These are phyloP conservation scores for Pyrenochaeta sp. DNA, from an alignment of 2,329 filamentous ascomycete genomes.

Conservation along the genomic window DNA sequence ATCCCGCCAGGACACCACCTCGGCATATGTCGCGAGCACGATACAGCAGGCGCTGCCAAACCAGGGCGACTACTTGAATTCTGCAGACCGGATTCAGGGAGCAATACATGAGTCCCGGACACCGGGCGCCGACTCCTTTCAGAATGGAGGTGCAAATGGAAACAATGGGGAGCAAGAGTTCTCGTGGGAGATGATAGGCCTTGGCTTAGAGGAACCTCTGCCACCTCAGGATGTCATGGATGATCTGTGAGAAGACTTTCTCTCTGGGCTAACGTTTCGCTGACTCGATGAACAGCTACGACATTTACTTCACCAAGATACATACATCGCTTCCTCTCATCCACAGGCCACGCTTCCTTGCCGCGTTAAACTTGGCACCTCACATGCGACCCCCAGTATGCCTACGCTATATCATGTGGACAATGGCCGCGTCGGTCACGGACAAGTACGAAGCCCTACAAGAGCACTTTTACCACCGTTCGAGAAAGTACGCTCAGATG, in stretches of 20 bases:
- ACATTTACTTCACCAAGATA: conserved; percentile 89
- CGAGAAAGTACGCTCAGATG: conserved; percentile 87
- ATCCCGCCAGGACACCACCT: conserved; percentile 31
- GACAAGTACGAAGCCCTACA: conserved; percentile 83
- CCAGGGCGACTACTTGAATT: conserved; percentile 26
- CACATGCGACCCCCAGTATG: conserved; percentile 86
- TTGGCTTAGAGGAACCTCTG: conserved; percentile 83
- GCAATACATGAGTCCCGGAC: conserved; percentile 21
- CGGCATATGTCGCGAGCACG: conserved; percentile 44
- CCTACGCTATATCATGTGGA: conserved; percentile 95
- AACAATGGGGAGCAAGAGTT: conserved; percentile 54
- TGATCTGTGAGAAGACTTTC: conserved; percentile 70
- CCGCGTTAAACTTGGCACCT: conserved; percentile 88
- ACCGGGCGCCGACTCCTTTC: conserved; percentile 27
- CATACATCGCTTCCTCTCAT: conserved; percentile 88
- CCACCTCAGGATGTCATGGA: conserved; percentile 83
- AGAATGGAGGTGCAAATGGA: conserved; percentile 20
- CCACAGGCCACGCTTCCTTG: conserved; percentile 85
- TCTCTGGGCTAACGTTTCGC: neutral
- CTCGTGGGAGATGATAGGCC: conserved; percentile 84
- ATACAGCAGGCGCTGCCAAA: conserved; percentile 34
- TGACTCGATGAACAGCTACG: conserved; percentile 63
- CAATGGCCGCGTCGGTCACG: conserved; percentile 82
- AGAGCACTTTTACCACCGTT: conserved; percentile 87
- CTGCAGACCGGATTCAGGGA: conserved; percentile 14